Evolutionary conservation across 495 filamentous ascomycete genomes (phyloP).

Genomic region (Penicillium tannophilum): DNA sequence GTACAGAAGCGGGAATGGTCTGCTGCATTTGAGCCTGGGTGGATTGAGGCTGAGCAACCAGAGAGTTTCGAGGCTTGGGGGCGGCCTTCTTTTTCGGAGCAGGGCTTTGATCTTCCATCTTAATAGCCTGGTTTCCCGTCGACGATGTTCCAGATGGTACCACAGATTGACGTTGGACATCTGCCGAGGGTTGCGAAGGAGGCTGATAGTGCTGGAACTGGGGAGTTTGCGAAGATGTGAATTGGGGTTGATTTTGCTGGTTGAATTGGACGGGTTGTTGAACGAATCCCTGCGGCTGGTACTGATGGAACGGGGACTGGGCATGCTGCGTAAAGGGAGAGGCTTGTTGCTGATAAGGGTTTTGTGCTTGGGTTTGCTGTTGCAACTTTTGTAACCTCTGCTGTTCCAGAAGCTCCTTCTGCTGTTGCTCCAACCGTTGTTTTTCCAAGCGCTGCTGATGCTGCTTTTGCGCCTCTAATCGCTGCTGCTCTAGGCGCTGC

Average conservation of each 20-base stretch:
- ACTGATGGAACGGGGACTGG: constrained; percentile 28
- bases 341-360: constrained; percentile 23
- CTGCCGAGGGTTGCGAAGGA: constrained; percentile 15
- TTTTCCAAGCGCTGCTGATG: constrained; percentile 21
- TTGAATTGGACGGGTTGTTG: constrained; percentile 17
- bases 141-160: constrained; percentile 1
- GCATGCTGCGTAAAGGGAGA: constrained; percentile 16
- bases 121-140: constrained; percentile 9
- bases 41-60: constrained; percentile 14
- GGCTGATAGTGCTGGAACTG: constrained; percentile 31
- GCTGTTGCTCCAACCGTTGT: constrained; percentile 15
- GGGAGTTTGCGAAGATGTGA: constrained; percentile 12
- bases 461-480: constrained; percentile 9
- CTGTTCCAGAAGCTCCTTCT: constrained; percentile 12
- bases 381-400: constrained; percentile 23
- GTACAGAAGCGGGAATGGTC: not conserved
- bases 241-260: constrained; percentile 19
- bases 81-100: constrained; percentile 26
- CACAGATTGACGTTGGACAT: constrained; percentile 10
- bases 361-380: constrained; percentile 28
- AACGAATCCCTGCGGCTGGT: constrained; percentile 16
- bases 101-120: constrained; percentile 22
- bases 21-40: constrained; percentile 14
- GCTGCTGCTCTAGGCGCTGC: constrained; percentile 20
- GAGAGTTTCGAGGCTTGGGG: constrained; percentile 19